phyloP scores from a whole-genome alignment of 2,329 filamentous ascomycete species.

The Cordyceps tenuipes region DNA sequence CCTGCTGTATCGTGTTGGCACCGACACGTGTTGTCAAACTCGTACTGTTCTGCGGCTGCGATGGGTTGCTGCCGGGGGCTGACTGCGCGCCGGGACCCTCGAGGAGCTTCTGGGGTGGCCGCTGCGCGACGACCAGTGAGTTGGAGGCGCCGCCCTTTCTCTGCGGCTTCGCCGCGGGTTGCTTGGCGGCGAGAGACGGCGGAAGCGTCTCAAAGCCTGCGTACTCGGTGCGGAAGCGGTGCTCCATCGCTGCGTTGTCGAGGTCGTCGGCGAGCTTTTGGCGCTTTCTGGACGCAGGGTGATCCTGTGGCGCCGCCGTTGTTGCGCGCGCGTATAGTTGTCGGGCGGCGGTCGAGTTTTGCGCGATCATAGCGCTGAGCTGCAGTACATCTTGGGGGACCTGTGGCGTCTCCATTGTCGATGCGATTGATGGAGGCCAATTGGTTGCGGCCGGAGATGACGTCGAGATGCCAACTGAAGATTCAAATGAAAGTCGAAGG shows the following conservation, averaged over 20 bases:
- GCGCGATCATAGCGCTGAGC: conserved; percentile 26
- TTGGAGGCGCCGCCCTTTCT: conserved; percentile 32
- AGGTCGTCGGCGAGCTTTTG: conserved; percentile 29
- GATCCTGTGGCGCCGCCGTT: conserved; percentile 14
- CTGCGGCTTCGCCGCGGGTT: conserved; percentile 41
- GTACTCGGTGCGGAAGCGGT: conserved; percentile 65
- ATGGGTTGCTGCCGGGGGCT: conserved; percentile 30
- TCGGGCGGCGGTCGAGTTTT: conserved; percentile 27
- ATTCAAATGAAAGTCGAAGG: neutral
- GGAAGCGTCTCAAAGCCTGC: conserved; percentile 69
- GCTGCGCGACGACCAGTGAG: conserved; percentile 31
- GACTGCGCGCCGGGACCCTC: conserved; percentile 29
- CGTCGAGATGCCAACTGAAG: neutral
- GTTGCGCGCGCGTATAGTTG: conserved; percentile 23
- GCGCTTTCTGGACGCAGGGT: conserved; percentile 23
- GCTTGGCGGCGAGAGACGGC: conserved; percentile 68
- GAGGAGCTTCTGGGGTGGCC: conserved; percentile 29
- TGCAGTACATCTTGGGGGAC: conserved; percentile 25
- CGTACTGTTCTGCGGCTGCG: conserved; percentile 21
- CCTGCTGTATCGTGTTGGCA: conserved; percentile 26
- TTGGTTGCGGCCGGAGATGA: neutral
- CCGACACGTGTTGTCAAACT: conserved; percentile 23
- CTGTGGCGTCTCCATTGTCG: conserved; percentile 27
- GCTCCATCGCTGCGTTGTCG: conserved; percentile 27
- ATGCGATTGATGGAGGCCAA: conserved; percentile 7